phyloP scores from a whole-genome alignment of 164 flowering plant genomes.

The Santalum album region DNA sequence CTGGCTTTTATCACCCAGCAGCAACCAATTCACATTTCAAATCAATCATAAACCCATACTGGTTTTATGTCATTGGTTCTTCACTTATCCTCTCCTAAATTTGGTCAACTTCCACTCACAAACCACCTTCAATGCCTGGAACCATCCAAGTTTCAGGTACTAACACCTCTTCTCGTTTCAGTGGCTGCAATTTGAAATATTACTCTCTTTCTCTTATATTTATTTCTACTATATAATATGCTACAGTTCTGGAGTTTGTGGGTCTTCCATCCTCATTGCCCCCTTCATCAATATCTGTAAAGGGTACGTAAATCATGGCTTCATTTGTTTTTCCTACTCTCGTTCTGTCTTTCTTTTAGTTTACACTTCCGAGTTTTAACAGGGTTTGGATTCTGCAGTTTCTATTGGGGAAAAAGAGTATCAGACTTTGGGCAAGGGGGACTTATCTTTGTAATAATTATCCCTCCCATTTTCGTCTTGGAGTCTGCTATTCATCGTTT shows the following conservation, averaged over 20 bases:
- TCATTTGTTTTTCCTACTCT: not conserved
- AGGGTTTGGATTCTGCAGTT: slow-evolving; percentile 35
- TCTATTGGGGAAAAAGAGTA: slow-evolving; percentile 65
- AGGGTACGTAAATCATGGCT: slow-evolving; percentile 25
- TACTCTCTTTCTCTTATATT: not conserved
- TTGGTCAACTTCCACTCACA: not conserved
- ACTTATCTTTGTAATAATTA: slow-evolving; percentile 58
- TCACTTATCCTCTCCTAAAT: not conserved
- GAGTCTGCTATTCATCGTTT: too few species aligned
- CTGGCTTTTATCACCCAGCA: too few species aligned
- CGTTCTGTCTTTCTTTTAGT: not conserved
- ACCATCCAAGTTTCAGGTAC: slow-evolving; percentile 81
- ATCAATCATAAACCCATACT: too few species aligned
- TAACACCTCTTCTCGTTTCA: not conserved
- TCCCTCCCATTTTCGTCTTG: not conserved
- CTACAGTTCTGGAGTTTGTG: slow-evolving; percentile 57
- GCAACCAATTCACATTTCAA: too few species aligned
- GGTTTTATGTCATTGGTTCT: not conserved
- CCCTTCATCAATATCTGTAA: slow-evolving; percentile 34
- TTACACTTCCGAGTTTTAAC: not conserved
- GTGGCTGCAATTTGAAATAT: slow-evolving; percentile 3
- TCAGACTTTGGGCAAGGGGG: slow-evolving; percentile 49
- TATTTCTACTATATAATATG: not conserved
- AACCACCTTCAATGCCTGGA: slow-evolving; percentile 60
- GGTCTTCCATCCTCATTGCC: slow-evolving; percentile 37